These are phyloP conservation scores for Malassezia restricta DNA, from an alignment of 1,284 basidiomycete genomes.

Conservation along the genomic window DNA sequence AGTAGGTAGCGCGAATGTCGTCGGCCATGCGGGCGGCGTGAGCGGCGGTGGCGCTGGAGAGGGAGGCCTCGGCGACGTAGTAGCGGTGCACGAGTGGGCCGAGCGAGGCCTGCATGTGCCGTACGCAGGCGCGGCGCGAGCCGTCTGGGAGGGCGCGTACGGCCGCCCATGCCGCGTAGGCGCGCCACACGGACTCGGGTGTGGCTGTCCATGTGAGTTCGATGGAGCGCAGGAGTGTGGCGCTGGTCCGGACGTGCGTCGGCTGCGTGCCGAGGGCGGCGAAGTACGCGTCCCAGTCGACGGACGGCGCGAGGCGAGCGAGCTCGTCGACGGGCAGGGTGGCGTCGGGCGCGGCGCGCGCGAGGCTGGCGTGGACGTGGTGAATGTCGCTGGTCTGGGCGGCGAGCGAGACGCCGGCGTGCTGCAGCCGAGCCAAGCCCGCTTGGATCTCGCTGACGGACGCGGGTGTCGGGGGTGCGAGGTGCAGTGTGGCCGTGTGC, in stretches of 20 bases:
- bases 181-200: conserved; percentile 62
- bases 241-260: conserved; percentile 62
- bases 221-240: conserved; percentile 63
- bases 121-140: neutral
- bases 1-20: conserved; percentile 76
- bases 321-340: conserved; percentile 56
- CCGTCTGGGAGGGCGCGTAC: conserved; percentile 16
- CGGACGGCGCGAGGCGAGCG: conserved; percentile 54
- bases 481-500: conserved; percentile 70
- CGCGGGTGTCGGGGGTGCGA: conserved; percentile 62
- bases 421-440: conserved; percentile 52
- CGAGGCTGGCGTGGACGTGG: conserved; percentile 68
- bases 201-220: conserved; percentile 61
- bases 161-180: conserved; percentile 57
- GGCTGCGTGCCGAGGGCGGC: conserved; percentile 56
- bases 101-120: conserved; percentile 21
- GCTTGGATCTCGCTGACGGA: conserved; percentile 57
- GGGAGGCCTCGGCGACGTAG: conserved; percentile 79
- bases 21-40: conserved; percentile 67
- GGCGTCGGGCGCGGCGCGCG: conserved; percentile 56
- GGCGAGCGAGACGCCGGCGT: neutral
- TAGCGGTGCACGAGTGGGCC: conserved; percentile 49
- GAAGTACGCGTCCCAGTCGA: conserved; percentile 72
- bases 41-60: conserved; percentile 64
- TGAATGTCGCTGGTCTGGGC: conserved; percentile 58